Conservation (phyloP, 1,139 yeast species). For the Candida sanyaensis region DNA sequence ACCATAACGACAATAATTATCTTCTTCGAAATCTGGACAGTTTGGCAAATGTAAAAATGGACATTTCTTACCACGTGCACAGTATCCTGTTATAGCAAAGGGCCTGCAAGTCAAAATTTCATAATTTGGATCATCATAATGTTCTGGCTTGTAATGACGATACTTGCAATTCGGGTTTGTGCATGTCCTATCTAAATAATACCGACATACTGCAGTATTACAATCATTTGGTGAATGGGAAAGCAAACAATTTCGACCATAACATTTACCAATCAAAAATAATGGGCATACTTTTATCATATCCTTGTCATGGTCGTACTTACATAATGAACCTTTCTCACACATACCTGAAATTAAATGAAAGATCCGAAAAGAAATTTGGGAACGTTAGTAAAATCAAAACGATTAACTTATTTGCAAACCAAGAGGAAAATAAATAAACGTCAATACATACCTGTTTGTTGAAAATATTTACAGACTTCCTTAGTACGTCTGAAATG, state of each 20-base stretch:
- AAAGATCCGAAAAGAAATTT: slow-evolving; percentile 23
- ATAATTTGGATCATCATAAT: slow-evolving; percentile 40
- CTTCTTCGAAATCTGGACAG: slow-evolving; percentile 73
- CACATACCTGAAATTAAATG: slow-evolving; percentile 46
- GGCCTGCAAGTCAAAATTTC: slow-evolving; percentile 60
- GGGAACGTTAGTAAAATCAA: slow-evolving; percentile 17
- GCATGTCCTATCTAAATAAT: slow-evolving; percentile 53
- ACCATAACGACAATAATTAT: slow-evolving; percentile 57
- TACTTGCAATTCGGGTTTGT: slow-evolving; percentile 56
- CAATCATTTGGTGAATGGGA: slow-evolving; percentile 60
- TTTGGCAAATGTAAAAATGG: slow-evolving; percentile 57
- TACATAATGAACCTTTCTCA: slow-evolving; percentile 53
- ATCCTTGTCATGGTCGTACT: slow-evolving; percentile 52
- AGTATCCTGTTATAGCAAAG: slow-evolving; percentile 70
- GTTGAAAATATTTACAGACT: slow-evolving; percentile 40
- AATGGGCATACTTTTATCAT: slow-evolving; percentile 59
- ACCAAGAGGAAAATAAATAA: not conserved
- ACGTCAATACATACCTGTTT: slow-evolving; percentile 38
- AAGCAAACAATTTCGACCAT: slow-evolving; percentile 49
- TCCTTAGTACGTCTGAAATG: slow-evolving; percentile 17
- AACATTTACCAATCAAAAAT: slow-evolving; percentile 50
- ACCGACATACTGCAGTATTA: slow-evolving; percentile 69
- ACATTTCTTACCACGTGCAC: slow-evolving; percentile 62
- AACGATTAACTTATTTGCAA: not conserved
- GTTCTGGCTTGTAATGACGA: slow-evolving; percentile 40